Percentiles rank a stretch among this genome's conserved stretches.
Conservation (phyloP, 2,329 filamentous ascomycete genomes). For the Sclerotinia spermophila region DNA sequence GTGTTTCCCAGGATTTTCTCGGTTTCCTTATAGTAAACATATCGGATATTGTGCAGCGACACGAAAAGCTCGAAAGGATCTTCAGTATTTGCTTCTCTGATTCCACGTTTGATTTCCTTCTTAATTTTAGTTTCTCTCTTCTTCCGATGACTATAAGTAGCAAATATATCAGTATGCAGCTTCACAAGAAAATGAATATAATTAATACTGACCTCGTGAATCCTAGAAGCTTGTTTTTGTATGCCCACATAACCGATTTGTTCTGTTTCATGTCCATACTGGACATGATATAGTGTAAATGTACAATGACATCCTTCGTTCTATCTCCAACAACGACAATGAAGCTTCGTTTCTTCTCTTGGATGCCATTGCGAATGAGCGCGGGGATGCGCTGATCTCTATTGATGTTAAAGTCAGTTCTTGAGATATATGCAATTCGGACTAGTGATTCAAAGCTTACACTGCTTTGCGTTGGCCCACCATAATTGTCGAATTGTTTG, state of each 20-base stretch:
- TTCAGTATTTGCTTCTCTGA: conserved; percentile 85
- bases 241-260: conserved; percentile 96
- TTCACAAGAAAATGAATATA: conserved; percentile 20
- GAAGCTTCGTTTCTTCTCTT: conserved; percentile 97
- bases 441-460: conserved; percentile 27
- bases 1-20: conserved; percentile 98
- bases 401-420: conserved; percentile 12
- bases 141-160: conserved; percentile 72
- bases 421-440: neutral
- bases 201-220: conserved; percentile 66
- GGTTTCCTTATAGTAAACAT: conserved; percentile 99
- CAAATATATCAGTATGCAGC: conserved; percentile 16
- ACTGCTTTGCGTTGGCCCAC: conserved; percentile 33
- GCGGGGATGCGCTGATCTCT: conserved; percentile 88
- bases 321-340: conserved; percentile 94
- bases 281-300: conserved; percentile 90
- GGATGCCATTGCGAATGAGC: conserved; percentile 85
- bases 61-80: conserved; percentile 98
- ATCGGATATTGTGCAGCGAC: conserved; percentile 93
- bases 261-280: conserved; percentile 88
- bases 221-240: conserved; percentile 94
- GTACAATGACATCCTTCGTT: conserved; percentile 94
- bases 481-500: conserved; percentile 22
- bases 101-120: conserved; percentile 93
- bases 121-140: conserved; percentile 99